phyloP scores from a whole-genome alignment of 257 asterid species.

The Salvia hispanica region DNA sequence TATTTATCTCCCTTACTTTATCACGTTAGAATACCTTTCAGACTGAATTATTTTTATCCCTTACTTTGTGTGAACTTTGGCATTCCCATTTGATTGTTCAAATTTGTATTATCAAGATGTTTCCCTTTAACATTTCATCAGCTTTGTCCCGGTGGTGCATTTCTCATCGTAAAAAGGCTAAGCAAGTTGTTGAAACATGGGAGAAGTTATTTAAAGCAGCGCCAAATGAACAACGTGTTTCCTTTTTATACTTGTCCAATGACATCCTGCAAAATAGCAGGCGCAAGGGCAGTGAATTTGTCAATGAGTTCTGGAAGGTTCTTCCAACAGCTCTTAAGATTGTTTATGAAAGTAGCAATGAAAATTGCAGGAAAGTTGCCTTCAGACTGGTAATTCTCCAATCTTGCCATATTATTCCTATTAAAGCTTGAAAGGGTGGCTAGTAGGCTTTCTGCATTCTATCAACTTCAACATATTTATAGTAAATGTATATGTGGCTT shows the following conservation, averaged over 20 bases:
- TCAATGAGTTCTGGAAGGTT: constrained; percentile 96
- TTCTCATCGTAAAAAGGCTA: constrained; percentile 80
- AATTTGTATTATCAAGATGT: constrained; percentile 23
- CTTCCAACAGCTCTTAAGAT: constrained; percentile 75
- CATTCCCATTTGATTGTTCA: constrained; percentile 23
- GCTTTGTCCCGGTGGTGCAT: constrained; percentile 95
- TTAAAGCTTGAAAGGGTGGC: constrained; percentile 19
- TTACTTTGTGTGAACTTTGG: constrained; percentile 11
- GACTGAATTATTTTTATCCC: too few species aligned
- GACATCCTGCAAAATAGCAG: constrained; percentile 96
- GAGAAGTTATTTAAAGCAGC: constrained; percentile 74
- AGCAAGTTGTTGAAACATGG: constrained; percentile 94
- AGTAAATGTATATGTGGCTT: constrained; percentile 9
- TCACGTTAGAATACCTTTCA: neutral
- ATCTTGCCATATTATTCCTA: constrained; percentile 12
- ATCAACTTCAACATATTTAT: constrained; percentile 6
- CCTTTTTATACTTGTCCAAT: constrained; percentile 81
- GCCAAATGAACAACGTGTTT: constrained; percentile 70
- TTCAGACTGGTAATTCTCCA: constrained; percentile 70
- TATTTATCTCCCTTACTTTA: neutral
- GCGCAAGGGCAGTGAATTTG: constrained; percentile 95
- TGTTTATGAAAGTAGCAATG: constrained; percentile 63
- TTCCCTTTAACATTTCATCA: constrained; percentile 55
- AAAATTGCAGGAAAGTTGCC: constrained; percentile 73
- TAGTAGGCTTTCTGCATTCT: neutral